Evolutionary conservation across 345 rosid genomes (phyloP).

Genomic region (Populus davidiana): DNA sequence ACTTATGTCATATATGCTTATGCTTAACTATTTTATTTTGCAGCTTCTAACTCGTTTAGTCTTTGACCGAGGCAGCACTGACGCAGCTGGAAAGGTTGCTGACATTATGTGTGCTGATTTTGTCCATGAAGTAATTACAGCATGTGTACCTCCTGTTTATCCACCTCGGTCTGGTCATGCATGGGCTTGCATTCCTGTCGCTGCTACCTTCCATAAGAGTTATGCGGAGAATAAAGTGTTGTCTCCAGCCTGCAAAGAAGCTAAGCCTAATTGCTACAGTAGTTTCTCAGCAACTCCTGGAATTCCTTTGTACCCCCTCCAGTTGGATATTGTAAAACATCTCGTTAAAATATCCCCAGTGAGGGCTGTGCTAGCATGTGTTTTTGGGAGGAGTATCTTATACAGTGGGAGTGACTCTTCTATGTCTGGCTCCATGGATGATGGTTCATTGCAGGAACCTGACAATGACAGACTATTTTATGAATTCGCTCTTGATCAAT

Average conservation of each 20-base stretch:
- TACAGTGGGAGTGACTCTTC: conserved; percentile 65
- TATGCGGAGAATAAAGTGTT: conserved; percentile 59
- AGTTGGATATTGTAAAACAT: conserved; percentile 84
- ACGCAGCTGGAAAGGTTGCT: conserved; percentile 94
- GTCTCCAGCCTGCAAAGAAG: conserved; percentile 65
- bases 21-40: conserved; percentile 18
- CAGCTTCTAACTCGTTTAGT: conserved; percentile 96
- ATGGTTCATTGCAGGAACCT: conserved; percentile 57
- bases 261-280: conserved; percentile 68
- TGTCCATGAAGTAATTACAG: conserved; percentile 95
- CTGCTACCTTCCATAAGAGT: conserved; percentile 50
- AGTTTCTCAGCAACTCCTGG: conserved; percentile 72
- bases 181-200: conserved; percentile 93
- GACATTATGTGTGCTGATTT: conserved; percentile 95
- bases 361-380: conserved; percentile 91
- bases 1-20: neutral
- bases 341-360: conserved; percentile 91
- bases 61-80: conserved; percentile 90
- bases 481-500: conserved; percentile 97
- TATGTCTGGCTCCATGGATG: conserved; percentile 62
- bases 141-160: conserved; percentile 96
- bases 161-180: conserved; percentile 95
- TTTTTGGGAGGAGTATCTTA: conserved; percentile 89
- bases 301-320: conserved; percentile 83
- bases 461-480: conserved; percentile 74